Conservation (phyloP, 2,329 filamentous ascomycete genomes). For the Monilinia fructigena region DNA sequence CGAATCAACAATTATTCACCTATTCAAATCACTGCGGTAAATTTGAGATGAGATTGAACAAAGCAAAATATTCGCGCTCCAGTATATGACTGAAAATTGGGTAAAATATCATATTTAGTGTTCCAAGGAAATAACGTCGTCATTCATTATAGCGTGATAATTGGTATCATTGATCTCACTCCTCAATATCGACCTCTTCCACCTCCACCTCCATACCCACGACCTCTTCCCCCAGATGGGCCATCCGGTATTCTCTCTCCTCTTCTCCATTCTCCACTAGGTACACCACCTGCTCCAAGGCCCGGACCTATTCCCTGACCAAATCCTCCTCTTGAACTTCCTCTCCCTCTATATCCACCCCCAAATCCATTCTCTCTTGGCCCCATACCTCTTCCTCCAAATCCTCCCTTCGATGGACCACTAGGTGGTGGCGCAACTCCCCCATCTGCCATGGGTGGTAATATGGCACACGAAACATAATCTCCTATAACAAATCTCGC, state of each 20-base stretch:
- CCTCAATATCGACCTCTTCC: constrained; percentile 43
- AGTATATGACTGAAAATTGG: not conserved
- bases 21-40: not conserved
- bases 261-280: constrained; percentile 63
- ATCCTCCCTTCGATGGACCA: constrained; percentile 43
- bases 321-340: constrained; percentile 43
- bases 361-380: constrained; percentile 42
- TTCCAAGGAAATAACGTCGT: not conserved
- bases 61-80: not conserved
- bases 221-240: constrained; percentile 43
- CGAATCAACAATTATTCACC: not conserved
- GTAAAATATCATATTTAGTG: not conserved
- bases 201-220: constrained; percentile 49
- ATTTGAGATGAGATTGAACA: not conserved
- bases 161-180: constrained; percentile 29
- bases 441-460: constrained; percentile 73
- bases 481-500: constrained; percentile 85
- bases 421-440: constrained; percentile 64
- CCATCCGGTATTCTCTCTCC: constrained; percentile 61
- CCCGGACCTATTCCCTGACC: constrained; percentile 45
- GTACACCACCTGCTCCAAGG: constrained; percentile 39
- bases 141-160: constrained; percentile 6
- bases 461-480: constrained; percentile 78
- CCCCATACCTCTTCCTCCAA: constrained; percentile 42
- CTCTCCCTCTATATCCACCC: constrained; percentile 40